These are phyloP conservation scores for Pyricularia grisea DNA, from an alignment of 2,329 filamentous ascomycete genomes.

Conservation along the genomic window DNA sequence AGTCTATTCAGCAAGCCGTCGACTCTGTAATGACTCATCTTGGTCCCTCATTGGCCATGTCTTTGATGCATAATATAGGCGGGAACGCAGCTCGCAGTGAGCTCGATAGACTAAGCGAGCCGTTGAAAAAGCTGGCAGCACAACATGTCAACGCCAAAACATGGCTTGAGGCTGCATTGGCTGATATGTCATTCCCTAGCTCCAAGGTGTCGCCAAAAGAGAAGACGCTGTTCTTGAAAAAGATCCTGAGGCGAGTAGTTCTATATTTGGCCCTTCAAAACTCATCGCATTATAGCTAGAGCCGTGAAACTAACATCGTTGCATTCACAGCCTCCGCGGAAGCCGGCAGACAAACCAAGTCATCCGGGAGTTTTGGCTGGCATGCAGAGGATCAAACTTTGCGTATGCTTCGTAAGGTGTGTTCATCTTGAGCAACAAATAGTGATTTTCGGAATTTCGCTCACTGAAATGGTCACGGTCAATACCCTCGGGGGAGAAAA, in stretches of 20 bases:
- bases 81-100: conserved; percentile 63
- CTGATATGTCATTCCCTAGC: conserved; percentile 46
- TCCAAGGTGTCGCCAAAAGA: conserved; percentile 48
- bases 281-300: not conserved
- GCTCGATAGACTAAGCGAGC: conserved; percentile 60
- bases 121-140: conserved; percentile 58
- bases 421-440: not conserved
- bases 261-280: not conserved
- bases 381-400: conserved; percentile 52
- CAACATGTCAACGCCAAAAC: conserved; percentile 43
- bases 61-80: conserved; percentile 55
- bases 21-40: conserved; percentile 45
- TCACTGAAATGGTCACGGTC: not conserved
- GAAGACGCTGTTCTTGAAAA: conserved; percentile 56
- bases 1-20: conserved; percentile 31
- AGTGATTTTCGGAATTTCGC: not conserved
- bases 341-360: conserved; percentile 55
- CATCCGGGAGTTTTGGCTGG: conserved; percentile 65
- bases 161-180: conserved; percentile 55
- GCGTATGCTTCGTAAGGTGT: conserved; percentile 43
- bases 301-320: not conserved
- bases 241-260: conserved; percentile 48
- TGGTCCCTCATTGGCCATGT: conserved; percentile 49
- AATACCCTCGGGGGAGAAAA: not conserved
- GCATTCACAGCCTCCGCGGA: conserved; percentile 45